Conservation (phyloP, 2,329 filamentous ascomycete species). For the Apiospora sp. region DNA sequence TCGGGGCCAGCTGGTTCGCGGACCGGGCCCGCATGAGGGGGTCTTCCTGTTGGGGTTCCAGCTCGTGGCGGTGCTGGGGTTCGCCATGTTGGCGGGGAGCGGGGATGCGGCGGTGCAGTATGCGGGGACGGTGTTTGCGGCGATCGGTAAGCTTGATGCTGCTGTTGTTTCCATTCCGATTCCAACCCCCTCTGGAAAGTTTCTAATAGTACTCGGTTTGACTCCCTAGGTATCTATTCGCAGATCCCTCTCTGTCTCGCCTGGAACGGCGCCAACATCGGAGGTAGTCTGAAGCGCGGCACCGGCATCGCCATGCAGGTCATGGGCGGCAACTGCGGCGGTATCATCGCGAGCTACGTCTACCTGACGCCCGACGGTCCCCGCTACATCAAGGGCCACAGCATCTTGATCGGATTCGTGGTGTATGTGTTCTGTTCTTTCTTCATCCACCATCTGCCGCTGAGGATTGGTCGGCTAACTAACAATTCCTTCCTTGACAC, state of each 20-base stretch:
- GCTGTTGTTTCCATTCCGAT: not conserved
- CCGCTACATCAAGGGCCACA: constrained; percentile 47
- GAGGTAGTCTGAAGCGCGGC: constrained; percentile 61
- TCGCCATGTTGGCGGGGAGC: constrained; percentile 50
- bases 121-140: constrained; percentile 55
- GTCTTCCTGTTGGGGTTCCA: constrained; percentile 54
- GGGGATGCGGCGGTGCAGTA: constrained; percentile 54
- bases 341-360: constrained; percentile 46
- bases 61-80: constrained; percentile 53
- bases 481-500: not conserved
- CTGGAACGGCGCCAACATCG: constrained; percentile 68
- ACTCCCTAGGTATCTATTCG: constrained; percentile 54
- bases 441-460: not conserved
- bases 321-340: constrained; percentile 64
- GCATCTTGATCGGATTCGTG: constrained; percentile 41
- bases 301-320: constrained; percentile 65
- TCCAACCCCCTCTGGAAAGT: not conserved
- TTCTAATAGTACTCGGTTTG: not conserved
- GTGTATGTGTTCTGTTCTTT: constrained; percentile 32
- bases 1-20: constrained; percentile 53
- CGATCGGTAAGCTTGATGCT: constrained; percentile 39
- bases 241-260: constrained; percentile 63
- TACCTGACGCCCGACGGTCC: constrained; percentile 53
- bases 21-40: constrained; percentile 40
- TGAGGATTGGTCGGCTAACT: not conserved